These are phyloP conservation scores for Pseudopithomyces chartarum DNA, from an alignment of 2,329 filamentous ascomycete genomes.

Conservation along the genomic window DNA sequence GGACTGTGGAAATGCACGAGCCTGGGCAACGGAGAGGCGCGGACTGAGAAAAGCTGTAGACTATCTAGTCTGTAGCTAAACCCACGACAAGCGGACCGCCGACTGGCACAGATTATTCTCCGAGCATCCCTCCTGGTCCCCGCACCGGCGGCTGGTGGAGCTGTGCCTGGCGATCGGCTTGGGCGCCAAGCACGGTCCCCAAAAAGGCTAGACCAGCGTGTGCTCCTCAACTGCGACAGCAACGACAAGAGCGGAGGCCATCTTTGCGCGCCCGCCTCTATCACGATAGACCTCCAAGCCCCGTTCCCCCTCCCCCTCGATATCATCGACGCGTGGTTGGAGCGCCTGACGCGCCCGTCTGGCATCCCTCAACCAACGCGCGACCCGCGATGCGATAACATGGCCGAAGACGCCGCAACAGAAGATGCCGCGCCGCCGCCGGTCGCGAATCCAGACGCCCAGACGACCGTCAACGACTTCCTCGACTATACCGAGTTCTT, in stretches of 20 bases:
- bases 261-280: constrained; percentile 14
- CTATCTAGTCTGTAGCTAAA: too few species aligned
- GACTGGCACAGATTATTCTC: not conserved
- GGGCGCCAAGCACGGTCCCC: not conserved
- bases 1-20: too few species aligned
- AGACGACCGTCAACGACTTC: constrained; percentile 70
- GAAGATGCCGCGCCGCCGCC: constrained; percentile 45
- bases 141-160: not conserved
- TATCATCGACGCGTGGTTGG: constrained; percentile 46
- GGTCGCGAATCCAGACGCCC: constrained; percentile 65
- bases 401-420: constrained; percentile 40
- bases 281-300: constrained; percentile 24
- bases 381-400: constrained; percentile 42
- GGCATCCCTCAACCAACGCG: constrained; percentile 31
- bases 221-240: not conserved
- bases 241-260: constrained; percentile 9
- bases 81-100: not conserved
- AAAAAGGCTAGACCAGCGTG: not conserved
- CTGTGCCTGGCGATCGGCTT: not conserved
- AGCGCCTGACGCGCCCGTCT: constrained; percentile 45
- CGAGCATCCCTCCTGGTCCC: not conserved
- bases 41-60: too few species aligned
- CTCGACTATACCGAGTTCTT: constrained; percentile 73
- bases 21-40: too few species aligned
- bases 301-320: constrained; percentile 33